Percentiles rank a stretch among this genome's conserved stretches.
These are phyloP conservation scores for Fusarium irregulare DNA, from an alignment of 2,329 filamentous ascomycete genomes.

Conservation along the genomic window DNA sequence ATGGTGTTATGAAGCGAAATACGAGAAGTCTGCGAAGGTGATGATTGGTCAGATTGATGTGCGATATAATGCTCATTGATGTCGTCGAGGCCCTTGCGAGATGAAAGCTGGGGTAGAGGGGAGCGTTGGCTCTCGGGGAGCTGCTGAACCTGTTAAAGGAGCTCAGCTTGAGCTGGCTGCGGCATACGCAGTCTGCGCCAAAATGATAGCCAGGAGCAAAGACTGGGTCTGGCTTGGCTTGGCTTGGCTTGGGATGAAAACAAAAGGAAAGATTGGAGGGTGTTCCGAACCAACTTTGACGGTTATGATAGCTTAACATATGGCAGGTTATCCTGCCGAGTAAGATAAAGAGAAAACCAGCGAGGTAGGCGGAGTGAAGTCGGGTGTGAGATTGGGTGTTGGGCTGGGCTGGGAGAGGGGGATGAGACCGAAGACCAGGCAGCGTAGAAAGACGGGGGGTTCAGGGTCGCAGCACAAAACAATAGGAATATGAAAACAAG, in stretches of 20 bases:
- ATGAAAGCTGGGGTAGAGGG: conserved; percentile 57
- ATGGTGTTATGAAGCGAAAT: conserved; percentile 55
- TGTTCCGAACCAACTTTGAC: conserved; percentile 30
- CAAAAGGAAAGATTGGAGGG: conserved; percentile 41
- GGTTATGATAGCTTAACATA: conserved; percentile 35
- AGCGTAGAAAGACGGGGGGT: conserved; percentile 20
- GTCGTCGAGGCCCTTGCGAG: conserved; percentile 59
- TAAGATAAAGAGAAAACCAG: conserved; percentile 2
- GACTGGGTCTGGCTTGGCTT: conserved; percentile 15
- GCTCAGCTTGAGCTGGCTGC: conserved; percentile 36
- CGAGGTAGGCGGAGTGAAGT: conserved; percentile 28
- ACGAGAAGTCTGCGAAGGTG: conserved; percentile 56
- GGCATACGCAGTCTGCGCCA: conserved; percentile 32
- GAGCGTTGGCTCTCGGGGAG: conserved; percentile 48
- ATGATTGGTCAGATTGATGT: conserved; percentile 55
- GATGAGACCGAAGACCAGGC: conserved; percentile 11
- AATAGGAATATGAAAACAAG: conserved; percentile 40
- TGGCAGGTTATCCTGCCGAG: conserved; percentile 26
- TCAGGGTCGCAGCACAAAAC: conserved; percentile 28
- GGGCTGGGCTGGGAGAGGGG: conserved; percentile 33
- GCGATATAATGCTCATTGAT: conserved; percentile 52
- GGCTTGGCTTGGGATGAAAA: conserved; percentile 40
- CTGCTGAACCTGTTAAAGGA: conserved; percentile 42
- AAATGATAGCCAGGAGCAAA: conserved; percentile 29
- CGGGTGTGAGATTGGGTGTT: conserved; percentile 26